A percentile compares a stretch with the other conserved stretches of the same genome.
Conservation (phyloP, 2,329 filamentous ascomycete species). For the Paramyrothecium roridum region DNA sequence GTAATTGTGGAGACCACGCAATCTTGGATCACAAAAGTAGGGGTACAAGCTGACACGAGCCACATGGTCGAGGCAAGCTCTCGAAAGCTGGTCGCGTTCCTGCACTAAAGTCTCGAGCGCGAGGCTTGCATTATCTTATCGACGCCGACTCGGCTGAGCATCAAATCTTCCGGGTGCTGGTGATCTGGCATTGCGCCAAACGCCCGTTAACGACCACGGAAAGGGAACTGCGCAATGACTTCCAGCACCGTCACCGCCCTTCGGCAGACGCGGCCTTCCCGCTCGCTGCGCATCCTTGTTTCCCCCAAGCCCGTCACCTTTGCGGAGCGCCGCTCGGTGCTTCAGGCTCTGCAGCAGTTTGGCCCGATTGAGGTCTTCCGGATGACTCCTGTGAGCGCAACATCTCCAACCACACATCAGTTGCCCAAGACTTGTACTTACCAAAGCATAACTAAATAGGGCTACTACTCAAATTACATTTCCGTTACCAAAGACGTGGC, state of each 20-base stretch:
- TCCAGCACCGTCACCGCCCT: constrained; percentile 6
- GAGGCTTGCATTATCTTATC: too few species aligned
- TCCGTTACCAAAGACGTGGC: constrained; percentile 40
- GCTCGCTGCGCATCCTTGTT: constrained; percentile 48
- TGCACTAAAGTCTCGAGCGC: too few species aligned
- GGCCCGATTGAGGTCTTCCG: constrained; percentile 52
- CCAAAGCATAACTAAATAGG: constrained; percentile 23
- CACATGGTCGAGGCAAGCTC: too few species aligned
- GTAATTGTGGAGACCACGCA: too few species aligned
- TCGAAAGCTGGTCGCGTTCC: too few species aligned
- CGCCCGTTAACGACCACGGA: background rate
- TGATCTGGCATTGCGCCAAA: constrained; percentile 2
- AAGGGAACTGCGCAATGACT: background rate
- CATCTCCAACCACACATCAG: background rate
- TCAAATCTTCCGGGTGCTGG: background rate
- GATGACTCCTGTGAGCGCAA: constrained; percentile 14
- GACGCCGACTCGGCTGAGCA: too few species aligned
- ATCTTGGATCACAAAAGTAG: too few species aligned
- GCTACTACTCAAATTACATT: constrained; percentile 46
- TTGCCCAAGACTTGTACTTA: too few species aligned
- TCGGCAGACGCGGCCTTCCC: constrained; percentile 20
- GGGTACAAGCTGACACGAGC: too few species aligned
- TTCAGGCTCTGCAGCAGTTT: constrained; percentile 47
- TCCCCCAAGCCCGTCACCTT: constrained; percentile 49
- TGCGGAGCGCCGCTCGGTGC: constrained; percentile 51